Evolutionary conservation across 2,329 filamentous ascomycete species (phyloP), one percentile per base, ranked within the genome.

Genomic region (Exophiala bonariae): DNA sequence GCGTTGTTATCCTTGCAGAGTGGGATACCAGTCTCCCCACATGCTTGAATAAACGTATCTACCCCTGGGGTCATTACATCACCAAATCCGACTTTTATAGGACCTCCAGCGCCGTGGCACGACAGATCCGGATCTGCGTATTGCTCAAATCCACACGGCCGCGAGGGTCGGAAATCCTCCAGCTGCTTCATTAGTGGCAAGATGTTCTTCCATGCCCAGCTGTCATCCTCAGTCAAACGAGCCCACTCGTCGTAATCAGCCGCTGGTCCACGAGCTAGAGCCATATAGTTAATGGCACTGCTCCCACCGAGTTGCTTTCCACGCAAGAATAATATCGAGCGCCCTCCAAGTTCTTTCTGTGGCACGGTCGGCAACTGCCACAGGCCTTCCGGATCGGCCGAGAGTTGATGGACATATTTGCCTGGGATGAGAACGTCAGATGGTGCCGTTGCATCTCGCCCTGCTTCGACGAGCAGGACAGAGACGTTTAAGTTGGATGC

Each of bases 1-100:
- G 74, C 76, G 50, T 82, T 82, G 28, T 79, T 70, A 52, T 82
- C 79, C 0, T 68, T 66, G 49, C 81, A 82, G 11, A 74, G 51
- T 0, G 69, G 63, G 28, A 75, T 67, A 0, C 78, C 78, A 18
- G 69, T 66, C 18, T 47, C 37, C n/a, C 31, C 26, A 35, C 31
- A 48, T 3, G 44, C 44, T 32, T 76, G 59, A 47, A 77, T 69
- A 26, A 78, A 76, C 6, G 69, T 61, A 48, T 78, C 71, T 28
- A 77, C 59, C 18, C 76, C 57, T 1, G 66, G 65, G 3, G 66
- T 59, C 3, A 81, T 49, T 47, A 74, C 68, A 2, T 60, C 54
- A 3, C 72, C 71, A 49, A 74, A 80, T 0, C 70, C 70, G 8
- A 80, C 61, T 23, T 73, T 67, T 3, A 82, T 59, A 2, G 65